Conservation (phyloP, 1,139 yeast species). For the Saccharomyces pastorianus region DNA sequence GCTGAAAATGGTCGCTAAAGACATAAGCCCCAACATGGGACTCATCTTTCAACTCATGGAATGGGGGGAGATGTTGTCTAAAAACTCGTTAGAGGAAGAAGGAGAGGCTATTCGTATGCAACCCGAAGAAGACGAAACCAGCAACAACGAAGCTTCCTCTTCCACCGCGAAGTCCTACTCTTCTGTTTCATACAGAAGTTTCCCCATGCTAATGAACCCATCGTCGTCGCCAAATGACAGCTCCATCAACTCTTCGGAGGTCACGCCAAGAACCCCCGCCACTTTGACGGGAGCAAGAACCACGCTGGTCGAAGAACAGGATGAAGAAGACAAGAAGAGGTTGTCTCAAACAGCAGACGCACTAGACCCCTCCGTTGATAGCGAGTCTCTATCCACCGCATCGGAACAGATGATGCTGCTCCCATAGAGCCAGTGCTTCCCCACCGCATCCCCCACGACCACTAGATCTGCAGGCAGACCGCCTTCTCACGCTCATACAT, state of each 20-base stretch:
- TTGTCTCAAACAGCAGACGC: neutral
- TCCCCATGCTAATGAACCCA: neutral
- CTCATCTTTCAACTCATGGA: constrained; percentile 85
- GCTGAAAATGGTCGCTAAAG: constrained; percentile 56
- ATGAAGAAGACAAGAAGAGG: neutral
- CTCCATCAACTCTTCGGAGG: neutral
- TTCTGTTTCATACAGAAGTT: neutral
- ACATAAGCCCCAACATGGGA: constrained; percentile 84
- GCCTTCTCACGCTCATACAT: neutral
- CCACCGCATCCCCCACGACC: neutral
- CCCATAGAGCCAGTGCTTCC: neutral
- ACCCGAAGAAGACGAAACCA: neutral
- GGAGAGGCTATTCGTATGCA: neutral
- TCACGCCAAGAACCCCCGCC: neutral
- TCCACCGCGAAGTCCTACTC: neutral
- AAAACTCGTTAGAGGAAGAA: neutral
- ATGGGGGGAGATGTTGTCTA: constrained; percentile 37
- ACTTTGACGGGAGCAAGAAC: neutral
- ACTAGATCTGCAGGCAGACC: neutral
- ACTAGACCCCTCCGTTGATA: neutral
- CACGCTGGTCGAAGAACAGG: neutral
- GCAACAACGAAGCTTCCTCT: neutral
- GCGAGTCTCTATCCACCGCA: neutral
- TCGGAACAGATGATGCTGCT: neutral
- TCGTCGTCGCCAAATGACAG: neutral